A percentile compares a stretch with the other conserved stretches of the same genome.
These are phyloP conservation scores for Exophiala calicioides DNA, from an alignment of 2,329 filamentous ascomycete genomes.

Conservation along the genomic window DNA sequence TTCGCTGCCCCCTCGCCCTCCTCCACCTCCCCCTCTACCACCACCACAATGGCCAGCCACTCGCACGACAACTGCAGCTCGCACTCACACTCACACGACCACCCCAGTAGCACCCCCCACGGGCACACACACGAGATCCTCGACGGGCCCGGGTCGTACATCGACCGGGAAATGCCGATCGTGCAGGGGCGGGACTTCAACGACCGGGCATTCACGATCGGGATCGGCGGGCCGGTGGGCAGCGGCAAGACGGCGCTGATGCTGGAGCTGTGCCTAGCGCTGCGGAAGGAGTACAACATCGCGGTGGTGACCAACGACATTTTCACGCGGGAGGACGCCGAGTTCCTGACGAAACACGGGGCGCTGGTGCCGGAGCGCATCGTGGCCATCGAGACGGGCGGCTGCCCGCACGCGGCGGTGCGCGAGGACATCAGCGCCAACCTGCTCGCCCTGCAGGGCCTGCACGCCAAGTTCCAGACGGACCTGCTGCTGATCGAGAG, in stretches of 20 bases:
- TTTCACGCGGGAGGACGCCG: conserved; percentile 76
- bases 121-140: conserved; percentile 96
- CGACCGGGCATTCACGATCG: conserved; percentile 89
- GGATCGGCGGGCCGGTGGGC: conserved; percentile 96
- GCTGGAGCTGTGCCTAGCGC: conserved; percentile 83
- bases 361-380: conserved; percentile 83
- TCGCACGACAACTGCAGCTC: conserved; percentile 35
- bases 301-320: conserved; percentile 73
- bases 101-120: conserved; percentile 63
- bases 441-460: conserved; percentile 84
- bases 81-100: conserved; percentile 43
- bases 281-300: conserved; percentile 79
- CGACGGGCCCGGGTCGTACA: conserved; percentile 85
- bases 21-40: background rate
- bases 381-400: conserved; percentile 94
- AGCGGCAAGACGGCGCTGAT: conserved; percentile 97
- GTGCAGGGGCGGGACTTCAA: conserved; percentile 84
- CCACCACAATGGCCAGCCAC: conserved; percentile 22
- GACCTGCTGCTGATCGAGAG: conserved; percentile 92
- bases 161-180: conserved; percentile 90
- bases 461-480: conserved; percentile 76
- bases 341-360: conserved; percentile 86
- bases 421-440: conserved; percentile 96
- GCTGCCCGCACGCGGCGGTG: conserved; percentile 94
- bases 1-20: background rate